These are phyloP conservation scores for Aspergillus awamori DNA, from an alignment of 2,329 filamentous ascomycete genomes.

Conservation along the genomic window DNA sequence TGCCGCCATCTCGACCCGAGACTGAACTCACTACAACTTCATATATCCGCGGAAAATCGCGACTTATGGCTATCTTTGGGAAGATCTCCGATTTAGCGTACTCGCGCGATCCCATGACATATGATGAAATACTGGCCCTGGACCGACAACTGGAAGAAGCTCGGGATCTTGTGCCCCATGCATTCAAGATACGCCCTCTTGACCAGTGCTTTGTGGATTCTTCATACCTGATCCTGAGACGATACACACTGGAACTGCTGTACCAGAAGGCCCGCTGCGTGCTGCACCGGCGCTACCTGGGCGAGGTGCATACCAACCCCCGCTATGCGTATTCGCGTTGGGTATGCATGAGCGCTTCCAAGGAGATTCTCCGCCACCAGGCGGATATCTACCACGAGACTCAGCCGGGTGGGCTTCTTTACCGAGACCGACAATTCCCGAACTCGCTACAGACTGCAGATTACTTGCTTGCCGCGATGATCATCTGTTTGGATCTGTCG, in stretches of 20 bases:
- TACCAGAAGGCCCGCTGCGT: constrained; percentile 57
- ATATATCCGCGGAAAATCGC: constrained; percentile 41
- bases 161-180: constrained; percentile 26
- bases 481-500: constrained; percentile 55
- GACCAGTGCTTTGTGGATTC: constrained; percentile 51
- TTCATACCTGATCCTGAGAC: constrained; percentile 55
- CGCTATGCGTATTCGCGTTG: constrained; percentile 48
- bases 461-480: constrained; percentile 64
- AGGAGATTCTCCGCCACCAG: constrained; percentile 53
- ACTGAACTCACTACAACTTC: constrained; percentile 55
- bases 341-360: constrained; percentile 53
- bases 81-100: constrained; percentile 42
- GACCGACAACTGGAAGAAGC: constrained; percentile 41
- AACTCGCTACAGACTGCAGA: constrained; percentile 62
- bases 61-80: constrained; percentile 41
- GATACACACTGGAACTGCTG: constrained; percentile 55
- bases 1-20: constrained; percentile 58
- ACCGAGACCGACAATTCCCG: constrained; percentile 59
- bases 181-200: constrained; percentile 30
- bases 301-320: constrained; percentile 37
- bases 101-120: constrained; percentile 36
- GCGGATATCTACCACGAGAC: constrained; percentile 54
- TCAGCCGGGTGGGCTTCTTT: constrained; percentile 58
- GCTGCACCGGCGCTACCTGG: constrained; percentile 58
- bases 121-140: constrained; percentile 41